phyloP scores from a whole-genome alignment of 2,329 filamentous ascomycete genomes.

The Sporothrix pseudoabietina region DNA sequence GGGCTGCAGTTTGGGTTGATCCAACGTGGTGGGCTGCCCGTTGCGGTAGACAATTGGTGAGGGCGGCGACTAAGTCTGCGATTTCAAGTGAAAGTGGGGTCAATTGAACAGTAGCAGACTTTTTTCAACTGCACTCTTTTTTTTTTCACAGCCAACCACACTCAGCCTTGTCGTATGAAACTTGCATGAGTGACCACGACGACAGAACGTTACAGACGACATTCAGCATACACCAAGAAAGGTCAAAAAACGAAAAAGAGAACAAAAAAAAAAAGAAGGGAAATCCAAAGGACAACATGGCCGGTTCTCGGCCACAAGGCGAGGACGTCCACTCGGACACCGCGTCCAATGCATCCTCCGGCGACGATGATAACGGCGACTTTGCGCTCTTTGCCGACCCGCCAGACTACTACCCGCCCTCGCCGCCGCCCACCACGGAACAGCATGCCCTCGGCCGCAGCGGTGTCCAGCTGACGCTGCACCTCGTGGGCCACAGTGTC shows the following conservation, averaged over 20 bases:
- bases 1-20: neutral
- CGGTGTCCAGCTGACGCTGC: slow-evolving; percentile 60
- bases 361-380: slow-evolving; percentile 41
- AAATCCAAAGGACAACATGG: neutral
- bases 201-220: neutral
- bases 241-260: neutral
- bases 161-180: neutral
- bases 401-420: slow-evolving; percentile 74
- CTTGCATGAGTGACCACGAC: neutral
- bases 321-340: neutral
- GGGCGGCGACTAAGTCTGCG: neutral
- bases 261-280: neutral
- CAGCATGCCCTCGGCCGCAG: slow-evolving; percentile 64
- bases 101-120: neutral
- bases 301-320: neutral
- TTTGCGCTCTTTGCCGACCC: slow-evolving; percentile 71
- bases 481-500: slow-evolving; percentile 74
- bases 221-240: neutral
- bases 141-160: neutral
- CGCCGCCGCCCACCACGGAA: slow-evolving; percentile 73
- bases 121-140: neutral
- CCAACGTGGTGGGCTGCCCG: too few relatives aligned
- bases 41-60: neutral
- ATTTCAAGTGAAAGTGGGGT: slow-evolving; percentile 10
- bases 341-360: neutral